Percentiles rank a stretch among this genome's conserved stretches.
Evolutionary conservation across 2,329 filamentous ascomycete genomes (phyloP).

Genomic region (Colletotrichum lini): DNA sequence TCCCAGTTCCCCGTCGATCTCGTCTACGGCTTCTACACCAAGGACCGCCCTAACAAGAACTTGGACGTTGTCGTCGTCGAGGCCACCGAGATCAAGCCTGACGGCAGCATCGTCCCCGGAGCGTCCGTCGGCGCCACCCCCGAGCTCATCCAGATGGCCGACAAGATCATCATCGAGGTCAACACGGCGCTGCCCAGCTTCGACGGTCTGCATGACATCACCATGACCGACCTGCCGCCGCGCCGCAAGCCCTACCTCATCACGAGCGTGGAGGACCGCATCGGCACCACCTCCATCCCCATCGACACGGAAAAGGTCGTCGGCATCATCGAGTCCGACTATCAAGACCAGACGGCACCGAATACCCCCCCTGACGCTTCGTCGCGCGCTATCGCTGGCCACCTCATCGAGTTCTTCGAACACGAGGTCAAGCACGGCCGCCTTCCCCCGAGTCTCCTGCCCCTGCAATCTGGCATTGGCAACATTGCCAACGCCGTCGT

Average conservation of each 20-base stretch:
- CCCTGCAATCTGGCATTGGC: conserved; percentile 89
- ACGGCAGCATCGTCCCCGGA: conserved; percentile 90
- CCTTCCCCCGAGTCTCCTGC: conserved; percentile 82
- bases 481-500: conserved; percentile 96
- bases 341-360: conserved; percentile 80
- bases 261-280: conserved; percentile 88
- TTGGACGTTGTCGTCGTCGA: conserved; percentile 90
- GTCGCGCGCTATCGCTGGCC: conserved; percentile 80
- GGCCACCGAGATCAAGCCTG: conserved; percentile 88
- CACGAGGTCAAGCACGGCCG: conserved; percentile 86
- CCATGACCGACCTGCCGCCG: conserved; percentile 87
- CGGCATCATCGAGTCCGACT: conserved; percentile 87
- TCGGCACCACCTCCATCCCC: conserved; percentile 86
- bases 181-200: conserved; percentile 90
- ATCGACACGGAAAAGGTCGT: conserved; percentile 89
- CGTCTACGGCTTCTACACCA: conserved; percentile 89
- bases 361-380: conserved; percentile 83
- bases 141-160: conserved; percentile 90
- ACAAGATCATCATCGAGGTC: conserved; percentile 92
- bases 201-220: conserved; percentile 91
- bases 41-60: conserved; percentile 80
- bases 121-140: conserved; percentile 89
- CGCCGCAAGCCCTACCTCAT: conserved; percentile 87
- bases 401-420: conserved; percentile 87
- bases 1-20: conserved; percentile 93